phyloP scores from a whole-genome alignment of 306 rosid genomes.

The Vachellia pachyceras region DNA sequence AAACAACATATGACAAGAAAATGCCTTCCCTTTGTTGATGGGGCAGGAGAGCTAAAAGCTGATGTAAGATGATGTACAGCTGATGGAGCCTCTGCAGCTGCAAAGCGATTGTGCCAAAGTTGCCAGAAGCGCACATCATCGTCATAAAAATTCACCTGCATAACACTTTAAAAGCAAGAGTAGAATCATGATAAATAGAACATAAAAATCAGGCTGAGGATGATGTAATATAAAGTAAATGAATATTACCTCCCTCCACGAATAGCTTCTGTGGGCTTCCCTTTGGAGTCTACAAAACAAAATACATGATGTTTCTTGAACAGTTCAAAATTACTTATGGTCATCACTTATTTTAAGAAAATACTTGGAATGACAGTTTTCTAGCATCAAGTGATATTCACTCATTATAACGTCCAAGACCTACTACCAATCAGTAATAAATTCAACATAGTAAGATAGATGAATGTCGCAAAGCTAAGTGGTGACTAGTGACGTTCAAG shows the following conservation, averaged over 20 bases:
- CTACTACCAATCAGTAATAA: conserved; percentile 8
- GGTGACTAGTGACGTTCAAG: not conserved
- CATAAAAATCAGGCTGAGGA: conserved; percentile 23
- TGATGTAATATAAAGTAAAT: conserved; percentile 25
- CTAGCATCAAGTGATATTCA: conserved; percentile 25
- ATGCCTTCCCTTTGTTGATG: conserved; percentile 96
- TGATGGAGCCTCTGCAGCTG: conserved; percentile 96
- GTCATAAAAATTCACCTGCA: conserved; percentile 94
- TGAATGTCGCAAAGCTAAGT: conserved; percentile 10
- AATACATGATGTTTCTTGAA: conserved; percentile 23
- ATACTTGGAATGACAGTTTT: conserved; percentile 9
- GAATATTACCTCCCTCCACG: conserved; percentile 93
- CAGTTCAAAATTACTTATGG: conserved; percentile 23
- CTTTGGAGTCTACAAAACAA: conserved; percentile 70
- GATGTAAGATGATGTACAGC: conserved; percentile 79
- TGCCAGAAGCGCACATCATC: conserved; percentile 99
- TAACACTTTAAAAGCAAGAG: conserved; percentile 66
- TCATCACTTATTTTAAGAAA: conserved; percentile 11
- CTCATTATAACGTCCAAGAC: conserved; percentile 4
- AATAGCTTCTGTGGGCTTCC: conserved; percentile 96
- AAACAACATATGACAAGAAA: conserved; percentile 98
- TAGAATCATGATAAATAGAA: conserved; percentile 40
- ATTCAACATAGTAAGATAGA: not conserved
- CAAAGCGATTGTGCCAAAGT: conserved; percentile 89
- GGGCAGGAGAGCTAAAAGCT: conserved; percentile 81